These are phyloP conservation scores for Allium sativum DNA, from an alignment of 106 monocot genomes.

Conservation along the genomic window DNA sequence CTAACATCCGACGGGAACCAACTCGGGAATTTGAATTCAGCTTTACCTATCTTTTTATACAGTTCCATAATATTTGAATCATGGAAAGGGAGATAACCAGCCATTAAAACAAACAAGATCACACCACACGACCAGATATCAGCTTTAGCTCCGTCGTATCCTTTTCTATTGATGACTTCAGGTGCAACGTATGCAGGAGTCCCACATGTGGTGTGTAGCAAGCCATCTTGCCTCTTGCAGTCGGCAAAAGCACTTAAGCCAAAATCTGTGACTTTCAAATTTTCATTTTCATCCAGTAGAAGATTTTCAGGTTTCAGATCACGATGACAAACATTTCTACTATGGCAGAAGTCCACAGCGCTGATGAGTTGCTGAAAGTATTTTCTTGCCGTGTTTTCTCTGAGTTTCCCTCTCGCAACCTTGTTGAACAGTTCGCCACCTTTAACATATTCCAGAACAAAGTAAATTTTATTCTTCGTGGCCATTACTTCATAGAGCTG, in stretches of 20 bases:
- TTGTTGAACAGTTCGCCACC: conserved; percentile 14
- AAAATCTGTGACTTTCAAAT: conserved; percentile 13
- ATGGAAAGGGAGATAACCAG: conserved; percentile 44
- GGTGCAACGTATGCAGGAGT: conserved; percentile 18
- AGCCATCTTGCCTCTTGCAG: conserved; percentile 13
- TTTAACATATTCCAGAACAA: conserved; percentile 7
- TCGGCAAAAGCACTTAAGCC: conserved; percentile 15
- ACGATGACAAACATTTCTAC: conserved; percentile 12
- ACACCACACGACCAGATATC: conserved; percentile 28
- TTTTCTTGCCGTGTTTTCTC: conserved; percentile 8
- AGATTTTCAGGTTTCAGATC: conserved; percentile 15
- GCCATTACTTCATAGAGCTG: conserved; percentile 16
- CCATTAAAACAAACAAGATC: conserved; percentile 39
- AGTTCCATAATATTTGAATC: conserved; percentile 32
- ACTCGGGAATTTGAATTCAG: conserved; percentile 30
- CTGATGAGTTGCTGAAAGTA: conserved; percentile 15
- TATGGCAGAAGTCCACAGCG: conserved; percentile 12
- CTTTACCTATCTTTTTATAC: conserved; percentile 33
- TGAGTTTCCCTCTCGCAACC: conserved; percentile 14
- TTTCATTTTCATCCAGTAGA: conserved; percentile 9
- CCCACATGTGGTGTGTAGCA: conserved; percentile 13
- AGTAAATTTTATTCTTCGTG: conserved; percentile 11
- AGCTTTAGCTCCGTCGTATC: conserved; percentile 9
- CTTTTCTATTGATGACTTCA: conserved; percentile 16
- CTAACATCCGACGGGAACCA: conserved; percentile 34